A percentile compares a stretch with the other conserved stretches of the same genome.
These are phyloP conservation scores for Rutstroemia sydowiana DNA, from an alignment of 2,329 filamentous ascomycete species.

Conservation along the genomic window DNA sequence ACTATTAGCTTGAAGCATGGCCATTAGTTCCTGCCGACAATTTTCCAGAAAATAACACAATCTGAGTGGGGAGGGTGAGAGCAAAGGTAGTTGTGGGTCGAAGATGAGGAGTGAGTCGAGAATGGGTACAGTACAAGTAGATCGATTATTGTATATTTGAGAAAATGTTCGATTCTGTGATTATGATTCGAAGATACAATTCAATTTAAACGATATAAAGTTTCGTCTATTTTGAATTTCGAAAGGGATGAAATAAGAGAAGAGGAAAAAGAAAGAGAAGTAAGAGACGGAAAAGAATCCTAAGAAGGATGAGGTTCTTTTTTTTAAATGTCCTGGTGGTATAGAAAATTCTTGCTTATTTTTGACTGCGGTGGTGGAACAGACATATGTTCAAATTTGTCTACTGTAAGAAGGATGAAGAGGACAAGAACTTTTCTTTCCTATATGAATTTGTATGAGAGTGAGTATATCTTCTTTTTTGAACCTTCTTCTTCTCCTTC, in stretches of 20 bases:
- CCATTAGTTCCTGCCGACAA: constrained; percentile 6
- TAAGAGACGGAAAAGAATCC: too few relatives aligned
- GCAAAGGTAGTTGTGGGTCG: neutral
- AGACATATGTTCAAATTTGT: too few relatives aligned
- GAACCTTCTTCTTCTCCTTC: too few relatives aligned
- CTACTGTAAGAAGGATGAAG: too few relatives aligned
- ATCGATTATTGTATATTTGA: neutral
- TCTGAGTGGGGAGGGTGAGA: constrained; percentile 8
- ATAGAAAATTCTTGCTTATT: too few relatives aligned
- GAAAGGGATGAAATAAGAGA: neutral
- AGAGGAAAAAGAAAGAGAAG: neutral
- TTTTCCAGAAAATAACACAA: neutral
- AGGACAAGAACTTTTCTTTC: too few relatives aligned
- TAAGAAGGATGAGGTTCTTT: too few relatives aligned
- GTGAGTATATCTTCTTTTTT: too few relatives aligned
- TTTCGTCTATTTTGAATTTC: too few relatives aligned
- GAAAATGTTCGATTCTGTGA: constrained; percentile 1
- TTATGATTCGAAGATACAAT: neutral
- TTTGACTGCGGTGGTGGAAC: too few relatives aligned
- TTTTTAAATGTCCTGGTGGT: too few relatives aligned
- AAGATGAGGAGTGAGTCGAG: neutral
- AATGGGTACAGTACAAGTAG: neutral
- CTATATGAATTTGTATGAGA: too few relatives aligned
- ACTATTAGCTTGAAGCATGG: constrained; percentile 15
- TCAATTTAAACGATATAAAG: neutral